phyloP scores from a whole-genome alignment of 306 rosid genomes.

The Lupinus albus region DNA sequence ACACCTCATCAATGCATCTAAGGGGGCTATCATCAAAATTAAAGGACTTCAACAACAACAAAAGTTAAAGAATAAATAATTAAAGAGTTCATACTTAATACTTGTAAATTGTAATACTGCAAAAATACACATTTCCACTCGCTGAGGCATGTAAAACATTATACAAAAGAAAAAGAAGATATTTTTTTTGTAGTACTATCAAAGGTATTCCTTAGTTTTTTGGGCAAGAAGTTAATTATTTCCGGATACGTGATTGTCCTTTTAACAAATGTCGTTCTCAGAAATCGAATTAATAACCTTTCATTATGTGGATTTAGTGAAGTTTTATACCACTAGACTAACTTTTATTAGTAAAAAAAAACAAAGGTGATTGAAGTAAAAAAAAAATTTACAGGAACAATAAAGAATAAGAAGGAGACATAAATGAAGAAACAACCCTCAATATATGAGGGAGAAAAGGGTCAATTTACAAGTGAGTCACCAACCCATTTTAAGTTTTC shows the following conservation, averaged over 20 bases:
- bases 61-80: background rate
- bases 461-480: background rate
- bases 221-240: no score
- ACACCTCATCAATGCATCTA: no score
- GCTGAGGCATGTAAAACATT: background rate
- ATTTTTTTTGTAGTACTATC: no score
- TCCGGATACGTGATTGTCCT: no score
- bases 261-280: no score
- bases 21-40: background rate
- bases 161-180: background rate
- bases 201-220: no score
- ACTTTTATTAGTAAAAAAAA: no score
- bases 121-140: background rate
- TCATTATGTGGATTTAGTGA: no score
- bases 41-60: background rate
- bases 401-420: background rate
- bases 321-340: no score
- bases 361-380: background rate
- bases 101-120: background rate
- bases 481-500: conserved; percentile 8
- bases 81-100: background rate
- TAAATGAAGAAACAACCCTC: conserved; percentile 5
- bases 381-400: background rate
- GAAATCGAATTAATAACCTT: no score
- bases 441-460: background rate